Evolutionary conservation across 2,329 filamentous ascomycete genomes (phyloP), one percentile per base, ranked within the genome.

Genomic region (Cryphonectria parasitica): DNA sequence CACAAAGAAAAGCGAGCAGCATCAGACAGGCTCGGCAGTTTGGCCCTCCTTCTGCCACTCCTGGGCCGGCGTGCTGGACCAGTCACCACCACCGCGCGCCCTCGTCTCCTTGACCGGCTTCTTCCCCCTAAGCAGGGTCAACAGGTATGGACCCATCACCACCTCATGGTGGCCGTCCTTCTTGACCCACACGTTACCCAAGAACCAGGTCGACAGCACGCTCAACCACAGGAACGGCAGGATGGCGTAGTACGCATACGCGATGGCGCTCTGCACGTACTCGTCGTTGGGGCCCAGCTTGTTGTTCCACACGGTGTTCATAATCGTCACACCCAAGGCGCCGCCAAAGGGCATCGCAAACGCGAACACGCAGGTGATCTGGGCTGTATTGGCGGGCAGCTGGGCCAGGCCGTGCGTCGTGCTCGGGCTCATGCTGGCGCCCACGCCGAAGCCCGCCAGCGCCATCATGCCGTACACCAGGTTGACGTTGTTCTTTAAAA

Each of bases 251-350:
- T 90, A 90, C 0, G 89, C 87, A 86, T 89, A 90, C 73, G 89
- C 87, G n/a, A 91, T 87, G 0, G 88, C 90, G 71, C 83, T 83
- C 73, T 75, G 69, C 15, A 67, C 70, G 31, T 74, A 67, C 31
- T 43, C 49, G 36, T 73, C 69, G 43, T 71, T 28, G n/a, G 22
- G n/a, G n/a, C 69, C 75, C 69, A 71, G 72, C 58, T 68, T 80
- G 72, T 92, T 92, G 76, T 91, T 91, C 78, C 92, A 92, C 1
- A 92, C 89, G 11, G 87, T 85, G 19, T 89, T 86, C 90, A 92
- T 92, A 75, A 92, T 84, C 0, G 90, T 90, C 62, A 92, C 82
- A 0, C 86, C 87, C 2, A 92, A 78, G 0, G 89, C 91, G 17
- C 90, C 90, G 3, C 91, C 90, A 34, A 92, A 86, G 0, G 89